Evolutionary conservation across 257 asterid genomes (phyloP).

Genomic region (Plantago elongata): DNA sequence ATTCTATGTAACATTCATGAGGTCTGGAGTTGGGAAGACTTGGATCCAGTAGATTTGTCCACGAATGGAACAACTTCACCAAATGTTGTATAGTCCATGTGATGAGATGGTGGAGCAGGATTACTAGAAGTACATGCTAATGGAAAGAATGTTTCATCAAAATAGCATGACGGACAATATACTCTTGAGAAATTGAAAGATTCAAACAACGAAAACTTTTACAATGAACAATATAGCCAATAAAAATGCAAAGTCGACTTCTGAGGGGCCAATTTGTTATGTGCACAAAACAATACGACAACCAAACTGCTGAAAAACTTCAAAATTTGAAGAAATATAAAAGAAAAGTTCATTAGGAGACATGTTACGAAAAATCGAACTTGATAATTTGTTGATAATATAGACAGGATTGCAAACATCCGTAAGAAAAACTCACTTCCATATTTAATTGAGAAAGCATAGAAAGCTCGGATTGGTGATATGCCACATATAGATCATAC

Average conservation of each 20-base stretch:
- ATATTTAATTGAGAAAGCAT: conserved; percentile 6
- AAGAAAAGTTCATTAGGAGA: conserved; percentile 14
- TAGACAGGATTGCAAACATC: not conserved
- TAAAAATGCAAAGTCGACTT: not conserved
- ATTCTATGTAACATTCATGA: too few relatives aligned
- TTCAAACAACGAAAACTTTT: not conserved
- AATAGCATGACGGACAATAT: not conserved
- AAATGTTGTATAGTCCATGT: not conserved
- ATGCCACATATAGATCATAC: too few relatives aligned
- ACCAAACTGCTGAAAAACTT: conserved; percentile 6
- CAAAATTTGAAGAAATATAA: not conserved
- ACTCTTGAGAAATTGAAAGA: not conserved
- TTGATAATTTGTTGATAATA: not conserved
- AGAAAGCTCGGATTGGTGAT: not conserved
- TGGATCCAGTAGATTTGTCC: too few relatives aligned
- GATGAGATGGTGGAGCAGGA: too few relatives aligned
- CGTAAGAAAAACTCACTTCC: too few relatives aligned
- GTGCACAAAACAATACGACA: conserved; percentile 10
- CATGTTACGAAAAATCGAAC: not conserved
- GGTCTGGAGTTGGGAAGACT: too few relatives aligned
- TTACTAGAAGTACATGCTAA: accelerated
- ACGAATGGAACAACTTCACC: too few relatives aligned
- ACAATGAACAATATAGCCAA: not conserved
- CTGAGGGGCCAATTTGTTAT: too few relatives aligned
- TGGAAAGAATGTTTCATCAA: not conserved